Evolutionary conservation across 2,329 filamentous ascomycete genomes (phyloP), one percentile per base, ranked within the genome.

Genomic region (Chaetomiaceae sp.): DNA sequence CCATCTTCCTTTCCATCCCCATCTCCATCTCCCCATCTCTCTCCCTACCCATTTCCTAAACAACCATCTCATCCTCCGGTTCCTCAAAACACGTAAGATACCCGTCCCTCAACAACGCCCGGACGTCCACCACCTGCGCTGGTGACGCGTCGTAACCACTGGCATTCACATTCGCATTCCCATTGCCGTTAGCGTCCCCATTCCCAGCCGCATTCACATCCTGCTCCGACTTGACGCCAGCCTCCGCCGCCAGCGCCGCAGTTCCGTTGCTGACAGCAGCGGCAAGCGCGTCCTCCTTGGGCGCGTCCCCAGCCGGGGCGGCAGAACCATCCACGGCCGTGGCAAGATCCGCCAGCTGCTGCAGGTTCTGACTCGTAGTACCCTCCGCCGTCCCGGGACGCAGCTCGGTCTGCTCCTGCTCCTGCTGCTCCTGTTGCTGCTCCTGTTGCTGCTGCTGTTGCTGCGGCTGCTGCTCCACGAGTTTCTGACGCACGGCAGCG

Each of bases 291-390:
- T n/a, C 33, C 19, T 44, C 25, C 27, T 17, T 43, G 4, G 14
- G 37, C 37, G 31, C 53, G 30, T 30, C 37, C 6, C 37, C 30
- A 5, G 44, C 42, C 10, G 37, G 27, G 33, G 21, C 41, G 3
- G 21, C 44, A 7, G 42, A 27, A 1, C 38, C 48, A n/a, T 55
- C 58, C 17, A 65, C 68, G 6, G 73, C 73, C 5, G 75, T 76
- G 3, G 76, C 76, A 37, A 79, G 53, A 78, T 60, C 52, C 10
- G 59, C 59, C 27, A 61, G 45, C 43, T 57, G 80, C 64, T 85
- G 81, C 44, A 86, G 68, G 30, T 77, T 75, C 54, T 73, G 76
- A 62, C 72, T 81, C 47, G 68, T 14, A 5, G 17, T 13, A 17
- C 9, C 73, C 42, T 70, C 68, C n/a, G 44, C 44, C 14, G 38